Evolutionary conservation across 2,329 filamentous ascomycete species (phyloP).

Genomic region (Fusarium pilosicola): DNA sequence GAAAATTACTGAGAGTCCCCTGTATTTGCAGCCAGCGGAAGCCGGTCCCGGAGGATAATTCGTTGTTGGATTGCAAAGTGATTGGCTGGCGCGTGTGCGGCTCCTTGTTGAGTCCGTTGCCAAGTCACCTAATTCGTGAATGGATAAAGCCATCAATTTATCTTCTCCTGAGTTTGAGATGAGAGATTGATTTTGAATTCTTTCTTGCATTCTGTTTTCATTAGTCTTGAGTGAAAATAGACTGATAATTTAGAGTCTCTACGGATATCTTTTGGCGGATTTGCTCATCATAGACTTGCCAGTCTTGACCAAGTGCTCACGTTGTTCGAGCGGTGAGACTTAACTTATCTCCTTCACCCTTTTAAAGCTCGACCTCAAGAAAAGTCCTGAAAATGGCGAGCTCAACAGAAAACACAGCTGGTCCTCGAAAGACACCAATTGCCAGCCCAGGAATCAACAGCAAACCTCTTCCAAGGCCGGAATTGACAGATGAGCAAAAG

Average conservation of each 20-base stretch:
- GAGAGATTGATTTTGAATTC: not conserved
- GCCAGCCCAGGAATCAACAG: slow-evolving; percentile 65
- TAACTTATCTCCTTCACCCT: slow-evolving; percentile 4
- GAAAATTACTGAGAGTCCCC: slow-evolving; percentile 14
- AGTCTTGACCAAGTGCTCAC: slow-evolving; percentile 18
- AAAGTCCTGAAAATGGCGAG: slow-evolving; percentile 33
- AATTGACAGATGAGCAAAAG: slow-evolving; percentile 80
- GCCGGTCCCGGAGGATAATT: slow-evolving; percentile 8
- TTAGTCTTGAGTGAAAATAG: not conserved
- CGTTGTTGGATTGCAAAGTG: not conserved
- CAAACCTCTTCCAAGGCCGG: slow-evolving; percentile 64
- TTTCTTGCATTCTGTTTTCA: not conserved
- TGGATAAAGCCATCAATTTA: slow-evolving; percentile 14
- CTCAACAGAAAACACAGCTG: slow-evolving; percentile 28
- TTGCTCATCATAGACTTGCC: not conserved
- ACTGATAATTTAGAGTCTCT: not conserved
- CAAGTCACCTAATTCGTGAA: slow-evolving; percentile 21
- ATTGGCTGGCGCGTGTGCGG: slow-evolving; percentile 22
- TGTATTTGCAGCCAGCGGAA: slow-evolving; percentile 25
- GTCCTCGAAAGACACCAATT: slow-evolving; percentile 65
- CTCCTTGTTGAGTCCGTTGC: slow-evolving; percentile 28
- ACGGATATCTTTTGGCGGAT: not conserved
- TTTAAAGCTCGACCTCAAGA: not conserved
- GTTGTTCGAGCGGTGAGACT: slow-evolving; percentile 36
- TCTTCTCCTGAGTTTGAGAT: slow-evolving; percentile 23